phyloP scores from a whole-genome alignment of 257 asterid genomes.

The Ballota nigra region DNA sequence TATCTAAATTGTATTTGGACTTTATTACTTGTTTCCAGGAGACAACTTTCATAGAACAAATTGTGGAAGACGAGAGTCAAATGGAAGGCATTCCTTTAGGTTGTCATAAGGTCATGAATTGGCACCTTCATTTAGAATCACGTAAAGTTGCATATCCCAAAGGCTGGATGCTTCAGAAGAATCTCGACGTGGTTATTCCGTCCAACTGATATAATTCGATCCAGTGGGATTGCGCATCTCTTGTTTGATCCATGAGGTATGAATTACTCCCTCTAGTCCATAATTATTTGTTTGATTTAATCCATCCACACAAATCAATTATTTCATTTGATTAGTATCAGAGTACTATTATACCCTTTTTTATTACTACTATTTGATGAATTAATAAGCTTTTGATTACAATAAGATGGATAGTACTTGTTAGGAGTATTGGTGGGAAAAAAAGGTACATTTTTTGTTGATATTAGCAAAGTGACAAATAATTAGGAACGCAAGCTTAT shows the following conservation, averaged over 20 bases:
- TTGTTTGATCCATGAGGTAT: slow-evolving; percentile 37
- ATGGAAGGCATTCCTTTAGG: slow-evolving; percentile 86
- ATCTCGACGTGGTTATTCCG: slow-evolving; percentile 56
- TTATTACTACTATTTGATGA: no score
- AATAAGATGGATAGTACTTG: no score
- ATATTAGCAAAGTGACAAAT: no score
- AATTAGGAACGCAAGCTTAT: no score
- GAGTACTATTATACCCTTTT: no score
- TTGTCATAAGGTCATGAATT: slow-evolving; percentile 57
- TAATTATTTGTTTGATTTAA: no score
- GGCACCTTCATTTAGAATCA: slow-evolving; percentile 89
- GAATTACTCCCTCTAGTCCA: background rate
- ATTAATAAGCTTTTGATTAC: no score
- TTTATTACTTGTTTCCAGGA: slow-evolving; percentile 52
- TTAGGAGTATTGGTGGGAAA: no score
- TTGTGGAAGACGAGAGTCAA: slow-evolving; percentile 91
- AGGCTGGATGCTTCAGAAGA: slow-evolving; percentile 78
- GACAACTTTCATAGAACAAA: slow-evolving; percentile 86
- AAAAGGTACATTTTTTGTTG: no score
- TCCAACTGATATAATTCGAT: slow-evolving; percentile 35
- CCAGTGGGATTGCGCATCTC: slow-evolving; percentile 24
- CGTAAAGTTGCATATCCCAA: slow-evolving; percentile 49
- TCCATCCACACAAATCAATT: no score
- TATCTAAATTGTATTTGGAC: slow-evolving; percentile 16
- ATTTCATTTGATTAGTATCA: no score